Percentiles rank a stretch among this genome's conserved stretches.
These are phyloP conservation scores for Lachancea thermotolerans DNA, from an alignment of 805 yeast species.

Conservation along the genomic window DNA sequence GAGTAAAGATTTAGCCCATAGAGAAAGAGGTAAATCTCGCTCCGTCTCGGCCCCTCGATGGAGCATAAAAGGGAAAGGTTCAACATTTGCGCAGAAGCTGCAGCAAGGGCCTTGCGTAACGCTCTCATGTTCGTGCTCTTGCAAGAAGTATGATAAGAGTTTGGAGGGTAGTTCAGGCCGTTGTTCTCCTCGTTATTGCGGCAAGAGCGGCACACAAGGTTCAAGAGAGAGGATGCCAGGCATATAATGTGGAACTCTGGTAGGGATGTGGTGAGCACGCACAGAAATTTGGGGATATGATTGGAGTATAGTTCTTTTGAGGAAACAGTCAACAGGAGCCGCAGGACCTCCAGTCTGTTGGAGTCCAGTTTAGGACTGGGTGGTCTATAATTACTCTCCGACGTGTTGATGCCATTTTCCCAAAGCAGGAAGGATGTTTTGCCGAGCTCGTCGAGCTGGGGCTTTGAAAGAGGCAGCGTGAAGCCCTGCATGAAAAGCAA, in stretches of 20 bases:
- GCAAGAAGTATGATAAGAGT: constrained; percentile 27
- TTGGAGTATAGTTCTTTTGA: constrained; percentile 56
- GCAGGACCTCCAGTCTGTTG: constrained; percentile 61
- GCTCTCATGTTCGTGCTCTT: constrained; percentile 24
- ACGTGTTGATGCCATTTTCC: constrained; percentile 73
- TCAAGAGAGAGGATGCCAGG: constrained; percentile 63
- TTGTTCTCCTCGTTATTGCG: constrained; percentile 35
- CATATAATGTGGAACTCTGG: constrained; percentile 45
- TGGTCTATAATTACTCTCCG: constrained; percentile 25
- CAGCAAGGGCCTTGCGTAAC: constrained; percentile 41
- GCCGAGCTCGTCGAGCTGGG: constrained; percentile 21
- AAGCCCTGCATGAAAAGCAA: constrained; percentile 27
- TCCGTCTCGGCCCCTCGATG: background rate
- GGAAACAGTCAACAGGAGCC: constrained; percentile 52
- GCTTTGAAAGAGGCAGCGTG: constrained; percentile 16
- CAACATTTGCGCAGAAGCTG: constrained; percentile 52
- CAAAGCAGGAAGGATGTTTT: constrained; percentile 42
- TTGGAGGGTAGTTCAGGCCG: constrained; percentile 35
- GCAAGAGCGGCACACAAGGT: constrained; percentile 51
- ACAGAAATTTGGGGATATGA: constrained; percentile 51
- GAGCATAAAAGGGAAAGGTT: constrained; percentile 3
- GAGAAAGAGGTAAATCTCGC: constrained; percentile 2
- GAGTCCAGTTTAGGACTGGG: constrained; percentile 45
- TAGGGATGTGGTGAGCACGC: constrained; percentile 44
- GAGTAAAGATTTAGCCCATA: constrained; percentile 9